Conservation (phyloP, 371 early-diverging fungal genomes). For the Mucor racemosus region DNA sequence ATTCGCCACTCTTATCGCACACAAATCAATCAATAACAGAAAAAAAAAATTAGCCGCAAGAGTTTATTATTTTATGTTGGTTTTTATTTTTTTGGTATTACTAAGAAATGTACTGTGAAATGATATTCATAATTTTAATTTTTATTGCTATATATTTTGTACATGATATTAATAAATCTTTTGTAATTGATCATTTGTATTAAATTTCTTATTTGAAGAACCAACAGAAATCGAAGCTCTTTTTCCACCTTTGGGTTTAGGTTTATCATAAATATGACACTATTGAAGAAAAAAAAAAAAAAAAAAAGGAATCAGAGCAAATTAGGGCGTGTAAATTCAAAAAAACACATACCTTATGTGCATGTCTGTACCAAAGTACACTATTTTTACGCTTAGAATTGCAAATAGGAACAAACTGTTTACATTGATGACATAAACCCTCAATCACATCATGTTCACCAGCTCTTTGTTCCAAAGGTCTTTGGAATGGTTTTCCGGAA, state of each 20-base stretch:
- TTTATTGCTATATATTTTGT: background rate
- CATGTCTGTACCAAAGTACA: constrained; percentile 89
- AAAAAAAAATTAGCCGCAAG: no score
- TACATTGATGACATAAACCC: constrained; percentile 88
- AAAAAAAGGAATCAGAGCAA: background rate
- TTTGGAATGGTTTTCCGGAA: constrained; percentile 77
- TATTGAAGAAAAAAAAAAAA: constrained; percentile 3
- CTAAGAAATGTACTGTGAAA: no score
- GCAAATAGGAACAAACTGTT: constrained; percentile 80
- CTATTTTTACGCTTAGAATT: constrained; percentile 77
- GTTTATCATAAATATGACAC: constrained; percentile 83
- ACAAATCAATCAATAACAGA: no score
- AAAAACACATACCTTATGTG: constrained; percentile 66
- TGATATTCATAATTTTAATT: background rate
- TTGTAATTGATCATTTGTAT: constrained; percentile 11
- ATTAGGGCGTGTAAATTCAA: no score
- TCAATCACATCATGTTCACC: constrained; percentile 69
- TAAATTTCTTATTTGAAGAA: constrained; percentile 1
- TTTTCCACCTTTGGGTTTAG: constrained; percentile 47
- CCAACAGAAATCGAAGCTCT: constrained; percentile 11
- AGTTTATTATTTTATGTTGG: no score
- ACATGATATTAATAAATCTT: constrained; percentile 11
- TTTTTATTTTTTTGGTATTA: no score
- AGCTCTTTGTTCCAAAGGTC: constrained; percentile 72
- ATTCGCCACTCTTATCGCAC: no score